These are phyloP conservation scores for Epichloe coenophiala DNA, from an alignment of 2,329 filamentous ascomycete genomes.

Conservation along the genomic window DNA sequence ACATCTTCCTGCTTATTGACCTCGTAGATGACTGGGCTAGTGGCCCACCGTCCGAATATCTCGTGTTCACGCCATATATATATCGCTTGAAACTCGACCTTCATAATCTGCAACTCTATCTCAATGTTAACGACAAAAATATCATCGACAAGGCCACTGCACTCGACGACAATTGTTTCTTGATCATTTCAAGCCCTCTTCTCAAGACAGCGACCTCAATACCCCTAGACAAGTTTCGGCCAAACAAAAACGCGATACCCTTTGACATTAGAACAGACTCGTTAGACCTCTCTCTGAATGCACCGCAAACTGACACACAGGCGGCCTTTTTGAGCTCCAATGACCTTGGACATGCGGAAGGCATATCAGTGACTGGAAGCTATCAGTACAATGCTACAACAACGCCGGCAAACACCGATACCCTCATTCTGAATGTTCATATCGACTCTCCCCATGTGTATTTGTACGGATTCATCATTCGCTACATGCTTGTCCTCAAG, in stretches of 20 bases:
- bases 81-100: constrained; percentile 70
- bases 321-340: constrained; percentile 61
- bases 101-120: constrained; percentile 58
- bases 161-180: constrained; percentile 78
- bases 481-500: constrained; percentile 79
- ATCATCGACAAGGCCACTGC: constrained; percentile 92
- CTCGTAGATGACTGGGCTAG: constrained; percentile 84
- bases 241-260: constrained; percentile 61
- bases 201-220: constrained; percentile 60
- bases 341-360: constrained; percentile 60
- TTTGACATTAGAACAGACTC: constrained; percentile 61
- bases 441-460: constrained; percentile 55
- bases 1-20: constrained; percentile 82
- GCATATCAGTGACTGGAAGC: constrained; percentile 57
- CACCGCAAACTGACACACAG: constrained; percentile 79
- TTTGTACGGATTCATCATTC: constrained; percentile 74
- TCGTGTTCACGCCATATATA: constrained; percentile 78
- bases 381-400: constrained; percentile 75
- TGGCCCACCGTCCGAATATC: constrained; percentile 74
- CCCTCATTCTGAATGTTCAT: constrained; percentile 62
- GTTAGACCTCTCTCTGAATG: constrained; percentile 54
- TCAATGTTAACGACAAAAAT: constrained; percentile 94
- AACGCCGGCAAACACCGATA: constrained; percentile 66
- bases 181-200: constrained; percentile 53
- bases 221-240: constrained; percentile 63